These are phyloP conservation scores for Globisporangium rhizosaccharum DNA, from an alignment of 352 stramenopile species.

Conservation along the genomic window DNA sequence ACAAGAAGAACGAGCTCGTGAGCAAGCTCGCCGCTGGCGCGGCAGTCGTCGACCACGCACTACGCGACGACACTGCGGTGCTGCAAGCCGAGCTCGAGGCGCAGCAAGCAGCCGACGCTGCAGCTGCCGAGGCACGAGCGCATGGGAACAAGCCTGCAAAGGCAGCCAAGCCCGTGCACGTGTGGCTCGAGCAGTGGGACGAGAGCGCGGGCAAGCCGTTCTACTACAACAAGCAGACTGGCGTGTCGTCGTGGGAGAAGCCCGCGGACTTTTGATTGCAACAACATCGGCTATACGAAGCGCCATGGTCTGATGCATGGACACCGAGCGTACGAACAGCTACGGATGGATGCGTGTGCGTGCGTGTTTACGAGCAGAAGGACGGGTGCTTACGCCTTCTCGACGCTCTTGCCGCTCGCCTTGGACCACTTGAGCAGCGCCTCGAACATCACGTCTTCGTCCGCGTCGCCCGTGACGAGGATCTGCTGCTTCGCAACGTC, in stretches of 20 bases:
- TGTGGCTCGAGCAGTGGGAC: conserved; percentile 83
- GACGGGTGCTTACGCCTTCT: conserved; percentile 40
- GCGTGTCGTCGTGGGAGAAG: conserved; percentile 78
- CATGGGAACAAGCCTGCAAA: conserved; percentile 11
- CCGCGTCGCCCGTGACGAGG: conserved; percentile 69
- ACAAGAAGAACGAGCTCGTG: conserved; percentile 71
- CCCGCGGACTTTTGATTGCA: conserved; percentile 36
- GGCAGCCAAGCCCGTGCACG: conserved; percentile 11
- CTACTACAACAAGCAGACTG: conserved; percentile 87
- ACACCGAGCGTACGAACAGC: background rate
- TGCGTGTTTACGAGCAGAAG: background rate
- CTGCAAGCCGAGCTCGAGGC: conserved; percentile 53
- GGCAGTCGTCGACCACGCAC: conserved; percentile 56
- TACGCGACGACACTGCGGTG: conserved; percentile 59
- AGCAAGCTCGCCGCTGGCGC: conserved; percentile 60
- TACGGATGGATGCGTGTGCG: background rate
- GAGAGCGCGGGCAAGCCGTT: conserved; percentile 68
- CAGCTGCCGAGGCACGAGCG: conserved; percentile 4
- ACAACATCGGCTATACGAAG: background rate
- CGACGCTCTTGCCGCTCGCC: conserved; percentile 84
- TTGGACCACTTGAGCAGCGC: conserved; percentile 88
- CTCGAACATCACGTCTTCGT: conserved; percentile 75
- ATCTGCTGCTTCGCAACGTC: conserved; percentile 87
- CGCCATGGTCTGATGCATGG: too few relatives aligned
- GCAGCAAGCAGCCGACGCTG: conserved; percentile 30